These are phyloP conservation scores for Pseudoturritis turrita DNA, from an alignment of 345 rosid genomes.

Conservation along the genomic window DNA sequence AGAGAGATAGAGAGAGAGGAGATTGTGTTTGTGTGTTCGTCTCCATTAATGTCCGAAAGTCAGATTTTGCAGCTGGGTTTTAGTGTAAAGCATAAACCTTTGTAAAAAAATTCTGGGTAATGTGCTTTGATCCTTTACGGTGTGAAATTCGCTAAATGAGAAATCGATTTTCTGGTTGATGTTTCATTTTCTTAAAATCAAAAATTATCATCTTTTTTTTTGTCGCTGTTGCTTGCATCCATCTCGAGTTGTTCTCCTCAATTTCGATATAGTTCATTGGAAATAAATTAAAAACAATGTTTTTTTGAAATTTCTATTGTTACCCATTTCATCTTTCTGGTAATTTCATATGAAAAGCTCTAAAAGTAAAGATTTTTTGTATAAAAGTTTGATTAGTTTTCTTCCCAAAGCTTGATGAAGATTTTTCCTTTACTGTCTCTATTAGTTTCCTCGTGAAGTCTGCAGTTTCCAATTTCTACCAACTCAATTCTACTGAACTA, in stretches of 20 bases:
- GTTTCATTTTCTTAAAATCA: background rate
- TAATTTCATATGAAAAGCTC: background rate
- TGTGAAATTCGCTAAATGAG: background rate
- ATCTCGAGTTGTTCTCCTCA: background rate
- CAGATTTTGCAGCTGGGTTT: background rate
- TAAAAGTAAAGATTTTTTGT: background rate
- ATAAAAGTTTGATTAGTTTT: background rate
- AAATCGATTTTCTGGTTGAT: background rate
- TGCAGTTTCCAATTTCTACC: background rate
- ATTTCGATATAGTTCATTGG: background rate
- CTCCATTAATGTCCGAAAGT: constrained; percentile 17
- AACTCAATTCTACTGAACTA: background rate
- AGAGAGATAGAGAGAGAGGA: constrained; percentile 16
- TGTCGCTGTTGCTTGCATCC: constrained; percentile 20
- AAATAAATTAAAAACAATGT: background rate
- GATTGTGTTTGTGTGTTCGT: background rate
- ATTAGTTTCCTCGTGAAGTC: background rate
- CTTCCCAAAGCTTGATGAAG: background rate
- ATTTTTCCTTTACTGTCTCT: background rate
- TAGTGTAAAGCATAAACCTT: background rate
- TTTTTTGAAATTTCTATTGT: background rate
- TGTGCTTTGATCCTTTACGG: background rate
- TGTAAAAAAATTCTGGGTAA: background rate
- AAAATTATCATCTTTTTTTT: background rate
- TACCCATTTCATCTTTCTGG: constrained; percentile 12